Base-by-base conservation (phyloP, 2,329 filamentous ascomycete species). In the Penicillium sp. region DNA sequence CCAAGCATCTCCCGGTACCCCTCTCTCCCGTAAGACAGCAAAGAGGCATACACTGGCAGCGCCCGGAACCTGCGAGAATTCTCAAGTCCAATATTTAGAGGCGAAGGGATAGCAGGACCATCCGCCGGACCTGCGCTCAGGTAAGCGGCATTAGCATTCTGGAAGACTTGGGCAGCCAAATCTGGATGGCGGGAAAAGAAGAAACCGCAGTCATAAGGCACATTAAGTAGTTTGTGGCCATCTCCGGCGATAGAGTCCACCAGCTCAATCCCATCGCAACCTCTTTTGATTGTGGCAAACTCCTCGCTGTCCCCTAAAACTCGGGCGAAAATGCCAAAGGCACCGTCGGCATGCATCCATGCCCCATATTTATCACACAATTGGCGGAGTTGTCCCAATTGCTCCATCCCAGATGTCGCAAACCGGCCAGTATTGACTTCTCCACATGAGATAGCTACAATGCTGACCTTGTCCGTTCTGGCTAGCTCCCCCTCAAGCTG, bases 401-500 rank as follows among this genome's bases (percentile, higher is more conserved):
- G 86, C 4, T 81, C 78, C 3, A 73, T 62, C 1, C 78, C 84
- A 1, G 75, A 75, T 31, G 81, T 90, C 27, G 90, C 88, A 71
- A 92, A 97, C 5, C 87, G 80, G 0, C 93, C 92, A 0, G 92
- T 96, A 66, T 98, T 97, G 27, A 97, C 91, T 75, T 98, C 93
- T 1, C 90, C 90, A 6, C 88, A 90, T 43, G 91, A 93, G n/a
- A 96, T 77, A 5, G 83, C 86, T 37, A 97, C 85, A 59, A 97
- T 90, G 49, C 83, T 89, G n/a, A 83, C 89, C 13, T 84, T 81
- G 3, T 82, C 82, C 1, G 74, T 55, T 63, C 69, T 69, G 52
- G 76, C 66, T 16, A 96, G 77, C 55, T 85, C 81, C 46, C 72
- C 73, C 71, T 91, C 86, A 2, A 96, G 77, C 3, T 78, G 78